phyloP scores from a whole-genome alignment of 2,329 filamentous ascomycete genomes.

The Myotisia sp. region DNA sequence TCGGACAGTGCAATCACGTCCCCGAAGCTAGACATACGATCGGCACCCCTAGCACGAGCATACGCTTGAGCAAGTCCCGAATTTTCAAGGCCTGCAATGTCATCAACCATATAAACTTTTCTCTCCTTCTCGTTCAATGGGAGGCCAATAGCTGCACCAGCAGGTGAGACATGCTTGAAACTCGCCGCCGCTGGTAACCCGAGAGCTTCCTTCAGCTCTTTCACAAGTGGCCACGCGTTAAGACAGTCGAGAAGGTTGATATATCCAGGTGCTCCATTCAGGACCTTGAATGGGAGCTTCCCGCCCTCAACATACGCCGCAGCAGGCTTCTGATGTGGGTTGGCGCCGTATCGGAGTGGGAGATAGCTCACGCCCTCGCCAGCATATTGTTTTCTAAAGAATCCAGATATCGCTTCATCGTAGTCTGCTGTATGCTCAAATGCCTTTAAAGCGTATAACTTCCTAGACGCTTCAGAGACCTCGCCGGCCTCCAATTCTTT shows the following conservation, averaged over 20 bases:
- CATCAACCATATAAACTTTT: constrained; percentile 97
- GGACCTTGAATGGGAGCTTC: constrained; percentile 83
- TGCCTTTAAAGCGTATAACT: constrained; percentile 86
- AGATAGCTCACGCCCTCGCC: constrained; percentile 69
- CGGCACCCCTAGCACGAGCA: constrained; percentile 83
- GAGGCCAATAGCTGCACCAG: constrained; percentile 84
- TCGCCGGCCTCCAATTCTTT: constrained; percentile 67
- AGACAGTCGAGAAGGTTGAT: constrained; percentile 94
- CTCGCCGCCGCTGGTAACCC: constrained; percentile 82
- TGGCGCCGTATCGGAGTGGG: constrained; percentile 82
- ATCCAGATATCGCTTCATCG: constrained; percentile 83
- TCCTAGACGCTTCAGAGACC: constrained; percentile 70
- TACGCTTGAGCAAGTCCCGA: constrained; percentile 88
- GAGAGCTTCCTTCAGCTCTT: constrained; percentile 83
- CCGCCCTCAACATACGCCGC: constrained; percentile 62
- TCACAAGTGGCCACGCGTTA: constrained; percentile 93
- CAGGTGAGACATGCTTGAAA: constrained; percentile 98
- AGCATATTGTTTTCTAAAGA: constrained; percentile 96
- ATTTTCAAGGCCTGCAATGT: constrained; percentile 74
- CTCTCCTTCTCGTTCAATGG: constrained; percentile 75
- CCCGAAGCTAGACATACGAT: constrained; percentile 97
- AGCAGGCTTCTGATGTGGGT: constrained; percentile 96
- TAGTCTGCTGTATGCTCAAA: constrained; percentile 98
- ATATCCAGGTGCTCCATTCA: constrained; percentile 80
- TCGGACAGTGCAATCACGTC: constrained; percentile 91